Base-by-base conservation (phyloP, 768 basidiomycete species). In the Hericium erinaceus region DNA sequence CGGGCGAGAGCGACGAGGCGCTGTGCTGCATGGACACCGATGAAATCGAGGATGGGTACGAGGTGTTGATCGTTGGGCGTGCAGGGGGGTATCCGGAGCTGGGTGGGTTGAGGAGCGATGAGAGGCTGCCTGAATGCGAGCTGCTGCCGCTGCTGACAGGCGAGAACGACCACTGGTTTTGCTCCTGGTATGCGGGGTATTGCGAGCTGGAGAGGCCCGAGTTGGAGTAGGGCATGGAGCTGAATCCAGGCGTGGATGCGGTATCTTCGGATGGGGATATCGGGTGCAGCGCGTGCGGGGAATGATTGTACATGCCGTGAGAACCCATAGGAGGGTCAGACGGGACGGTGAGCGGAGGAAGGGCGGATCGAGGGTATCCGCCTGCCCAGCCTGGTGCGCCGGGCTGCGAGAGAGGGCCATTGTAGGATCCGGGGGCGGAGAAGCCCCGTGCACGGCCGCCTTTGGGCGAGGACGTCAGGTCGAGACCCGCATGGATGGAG, bases 291-390 rank as follows among this genome's bases (percentile, higher is more conserved):
- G 76, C 75, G 63, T 84, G 83, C 11, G 81, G 74, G 6, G 83
- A 79, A 61, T 83, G 79, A 66, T 72, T 77, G 71, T 86, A 87
- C 63, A 85, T 73, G 68, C 69, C 76, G 65, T 76, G 73, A 64
- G 85, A 82, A 4, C 80, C 77, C 58, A 85, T 67, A 58, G 84
- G 79, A 16, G 85, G 78, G 55, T 90, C 87, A 26, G 85, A 84
- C 55, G 90, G 91, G 51, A 92, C 89, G 52, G 85, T 90, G 56
- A 93, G 79, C 26, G 90, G 90, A 28, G 90, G 91, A 53, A 93
- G 77, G 80, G 68, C 61, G 55, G 49, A 51, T 11, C 58, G 82
- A 68, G 73, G 83, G 64, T 69, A 72, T 56, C 71, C 78, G 53
- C 75, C 74, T 61, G 76, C 77, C 87, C 87, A 89, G 58, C 78